Evolutionary conservation across 192 early-diverging fungal genomes (phyloP).

Genomic region (Thoreauomyces humboldtii): DNA sequence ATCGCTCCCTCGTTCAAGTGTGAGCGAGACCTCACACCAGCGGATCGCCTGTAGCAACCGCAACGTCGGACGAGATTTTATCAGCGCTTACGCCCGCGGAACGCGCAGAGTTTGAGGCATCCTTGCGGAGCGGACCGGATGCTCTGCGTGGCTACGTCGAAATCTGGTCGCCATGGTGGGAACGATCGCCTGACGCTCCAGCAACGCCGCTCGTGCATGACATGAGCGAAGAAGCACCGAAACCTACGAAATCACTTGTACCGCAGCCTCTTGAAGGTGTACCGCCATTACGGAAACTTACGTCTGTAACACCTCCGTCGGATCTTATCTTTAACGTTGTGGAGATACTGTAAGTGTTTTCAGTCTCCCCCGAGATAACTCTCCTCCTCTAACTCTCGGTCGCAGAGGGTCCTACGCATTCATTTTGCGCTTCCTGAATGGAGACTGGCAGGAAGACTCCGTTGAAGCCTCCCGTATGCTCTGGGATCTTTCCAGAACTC

Average conservation of each 20-base stretch:
- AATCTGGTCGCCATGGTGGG: constrained; percentile 31
- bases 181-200: background rate
- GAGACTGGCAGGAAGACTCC: constrained; percentile 25
- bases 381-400: no score
- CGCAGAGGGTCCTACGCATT: constrained; percentile 26
- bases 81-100: constrained; percentile 45
- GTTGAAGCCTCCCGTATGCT: constrained; percentile 13
- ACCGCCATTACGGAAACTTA: background rate
- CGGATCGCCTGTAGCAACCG: constrained; percentile 31
- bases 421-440: constrained; percentile 26
- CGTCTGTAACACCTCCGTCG: background rate
- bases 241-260: background rate
- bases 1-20: background rate
- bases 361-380: no score
- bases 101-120: constrained; percentile 46
- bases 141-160: background rate
- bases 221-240: background rate
- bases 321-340: constrained; percentile 21
- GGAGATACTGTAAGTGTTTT: constrained; percentile 26
- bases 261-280: constrained; percentile 11
- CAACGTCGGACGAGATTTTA: constrained; percentile 48
- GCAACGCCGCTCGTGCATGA: background rate
- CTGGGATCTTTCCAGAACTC: constrained; percentile 19
- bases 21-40: background rate
- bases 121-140: constrained; percentile 23